A percentile compares a stretch with the other conserved stretches of the same genome.
Evolutionary conservation across 148 eudicot species (phyloP).

Genomic region (Simmondsia chinensis): DNA sequence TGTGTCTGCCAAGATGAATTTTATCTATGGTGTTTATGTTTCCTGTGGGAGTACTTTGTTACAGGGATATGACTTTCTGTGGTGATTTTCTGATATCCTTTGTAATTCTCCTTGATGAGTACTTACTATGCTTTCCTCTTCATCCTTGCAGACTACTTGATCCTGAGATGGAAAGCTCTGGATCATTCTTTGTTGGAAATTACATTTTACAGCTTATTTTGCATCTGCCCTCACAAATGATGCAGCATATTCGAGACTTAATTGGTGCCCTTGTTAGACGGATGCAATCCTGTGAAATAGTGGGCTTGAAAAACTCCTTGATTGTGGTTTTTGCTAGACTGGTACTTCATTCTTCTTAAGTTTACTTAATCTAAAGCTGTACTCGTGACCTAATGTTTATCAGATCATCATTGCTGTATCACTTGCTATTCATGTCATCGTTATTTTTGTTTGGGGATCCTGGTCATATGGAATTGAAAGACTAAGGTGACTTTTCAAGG

Average conservation of each 20-base stretch:
- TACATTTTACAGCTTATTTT: conserved; percentile 86
- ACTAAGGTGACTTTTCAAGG: too few relatives aligned
- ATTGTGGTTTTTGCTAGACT: conserved; percentile 78
- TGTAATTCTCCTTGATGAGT: too few relatives aligned
- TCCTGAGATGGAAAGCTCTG: conserved; percentile 89
- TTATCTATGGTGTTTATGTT: too few relatives aligned
- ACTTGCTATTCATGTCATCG: neutral
- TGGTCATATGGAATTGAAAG: too few relatives aligned
- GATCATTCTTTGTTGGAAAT: conserved; percentile 89
- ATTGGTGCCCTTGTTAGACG: conserved; percentile 87
- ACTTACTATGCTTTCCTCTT: neutral
- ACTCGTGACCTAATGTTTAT: too few relatives aligned
- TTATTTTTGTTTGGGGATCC: too few relatives aligned
- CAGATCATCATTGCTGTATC: too few relatives aligned
- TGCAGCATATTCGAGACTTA: conserved; percentile 70
- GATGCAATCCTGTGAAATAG: conserved; percentile 64
- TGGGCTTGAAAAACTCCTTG: conserved; percentile 75
- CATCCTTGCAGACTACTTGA: conserved; percentile 76
- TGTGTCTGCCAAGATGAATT: too few relatives aligned
- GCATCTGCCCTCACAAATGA: conserved; percentile 94
- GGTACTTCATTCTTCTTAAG: conserved; percentile 28
- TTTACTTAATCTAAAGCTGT: too few relatives aligned
- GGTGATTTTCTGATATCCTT: too few relatives aligned
- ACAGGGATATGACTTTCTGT: too few relatives aligned
- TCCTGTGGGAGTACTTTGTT: too few relatives aligned